A percentile compares a stretch with the other conserved stretches of the same genome.
These are phyloP conservation scores for Phytophthora citrophthora DNA, from an alignment of 352 stramenopile species.

Conservation along the genomic window DNA sequence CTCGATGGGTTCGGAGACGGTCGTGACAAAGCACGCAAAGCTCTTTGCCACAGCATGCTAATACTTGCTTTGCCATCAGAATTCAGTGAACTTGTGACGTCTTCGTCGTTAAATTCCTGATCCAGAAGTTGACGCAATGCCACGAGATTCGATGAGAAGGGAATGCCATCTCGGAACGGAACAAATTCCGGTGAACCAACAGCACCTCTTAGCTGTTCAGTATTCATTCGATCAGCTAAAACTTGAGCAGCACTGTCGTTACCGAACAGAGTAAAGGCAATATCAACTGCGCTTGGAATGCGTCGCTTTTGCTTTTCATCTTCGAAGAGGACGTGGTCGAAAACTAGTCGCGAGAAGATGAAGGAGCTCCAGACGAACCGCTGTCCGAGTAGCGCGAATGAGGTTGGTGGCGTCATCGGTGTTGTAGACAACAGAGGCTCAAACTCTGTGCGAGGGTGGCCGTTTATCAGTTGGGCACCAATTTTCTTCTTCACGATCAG, in stretches of 20 bases:
- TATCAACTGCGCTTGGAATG: constrained; percentile 31
- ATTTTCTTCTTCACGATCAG: constrained; percentile 13
- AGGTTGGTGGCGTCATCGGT: constrained; percentile 4
- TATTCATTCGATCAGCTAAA: constrained; percentile 14
- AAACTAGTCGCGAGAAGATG: constrained; percentile 31
- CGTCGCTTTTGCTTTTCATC: constrained; percentile 24
- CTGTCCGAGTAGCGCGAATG: constrained; percentile 29
- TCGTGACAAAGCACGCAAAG: constrained; percentile 27
- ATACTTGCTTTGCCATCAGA: constrained; percentile 8
- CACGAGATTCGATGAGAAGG: constrained; percentile 26
- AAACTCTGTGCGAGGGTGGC: not conserved
- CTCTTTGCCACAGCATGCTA: constrained; percentile 29
- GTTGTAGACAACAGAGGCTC: not conserved
- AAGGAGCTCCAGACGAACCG: constrained; percentile 38
- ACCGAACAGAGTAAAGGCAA: constrained; percentile 30
- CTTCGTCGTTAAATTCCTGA: constrained; percentile 15
- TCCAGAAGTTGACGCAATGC: constrained; percentile 24
- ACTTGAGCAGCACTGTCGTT: constrained; percentile 22
- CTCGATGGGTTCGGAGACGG: constrained; percentile 11
- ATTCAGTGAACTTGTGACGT: not conserved
- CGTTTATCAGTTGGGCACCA: constrained; percentile 23
- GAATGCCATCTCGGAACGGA: constrained; percentile 23
- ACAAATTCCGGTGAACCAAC: constrained; percentile 4
- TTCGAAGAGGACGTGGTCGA: constrained; percentile 19
- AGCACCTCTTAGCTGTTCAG: not conserved